Percentiles rank a stretch among this genome's conserved stretches.
Conservation (phyloP, 1,139 yeast species). For the Suhomyces bokatorum region DNA sequence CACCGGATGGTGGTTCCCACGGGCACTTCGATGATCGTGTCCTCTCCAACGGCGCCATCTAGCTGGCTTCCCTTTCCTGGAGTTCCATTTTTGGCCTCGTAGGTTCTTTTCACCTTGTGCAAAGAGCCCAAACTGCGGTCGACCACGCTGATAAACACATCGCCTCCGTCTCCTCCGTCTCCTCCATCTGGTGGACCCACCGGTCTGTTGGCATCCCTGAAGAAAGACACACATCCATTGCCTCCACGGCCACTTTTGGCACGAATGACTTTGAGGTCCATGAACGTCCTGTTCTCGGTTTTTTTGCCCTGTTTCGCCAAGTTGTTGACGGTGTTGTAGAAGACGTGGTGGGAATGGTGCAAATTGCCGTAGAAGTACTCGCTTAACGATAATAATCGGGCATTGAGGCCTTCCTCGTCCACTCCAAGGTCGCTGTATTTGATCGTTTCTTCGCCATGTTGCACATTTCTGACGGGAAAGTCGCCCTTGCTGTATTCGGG, state of each 20-base stretch:
- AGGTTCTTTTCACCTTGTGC: conserved; percentile 65
- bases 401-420: conserved; percentile 25
- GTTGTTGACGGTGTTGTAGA: conserved; percentile 28
- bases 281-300: conserved; percentile 43
- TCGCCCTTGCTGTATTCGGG: conserved; percentile 3
- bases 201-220: conserved; percentile 80
- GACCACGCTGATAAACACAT: conserved; percentile 78
- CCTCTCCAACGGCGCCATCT: conserved; percentile 82
- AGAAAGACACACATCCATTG: conserved; percentile 80
- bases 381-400: conserved; percentile 28
- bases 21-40: conserved; percentile 80
- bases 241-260: conserved; percentile 88
- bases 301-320: conserved; percentile 33
- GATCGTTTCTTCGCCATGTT: conserved; percentile 11
- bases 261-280: conserved; percentile 67
- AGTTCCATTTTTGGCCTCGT: conserved; percentile 70
- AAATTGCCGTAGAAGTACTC: conserved; percentile 47
- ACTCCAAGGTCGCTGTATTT: conserved; percentile 23
- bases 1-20: conserved; percentile 85
- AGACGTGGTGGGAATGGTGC: conserved; percentile 45
- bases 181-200: conserved; percentile 98
- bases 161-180: conserved; percentile 95
- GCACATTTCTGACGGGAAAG: not conserved
- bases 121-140: conserved; percentile 63
- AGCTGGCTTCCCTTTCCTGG: conserved; percentile 74